Conservation (phyloP, 2,329 filamentous ascomycete genomes). For the Capronia coronata region DNA sequence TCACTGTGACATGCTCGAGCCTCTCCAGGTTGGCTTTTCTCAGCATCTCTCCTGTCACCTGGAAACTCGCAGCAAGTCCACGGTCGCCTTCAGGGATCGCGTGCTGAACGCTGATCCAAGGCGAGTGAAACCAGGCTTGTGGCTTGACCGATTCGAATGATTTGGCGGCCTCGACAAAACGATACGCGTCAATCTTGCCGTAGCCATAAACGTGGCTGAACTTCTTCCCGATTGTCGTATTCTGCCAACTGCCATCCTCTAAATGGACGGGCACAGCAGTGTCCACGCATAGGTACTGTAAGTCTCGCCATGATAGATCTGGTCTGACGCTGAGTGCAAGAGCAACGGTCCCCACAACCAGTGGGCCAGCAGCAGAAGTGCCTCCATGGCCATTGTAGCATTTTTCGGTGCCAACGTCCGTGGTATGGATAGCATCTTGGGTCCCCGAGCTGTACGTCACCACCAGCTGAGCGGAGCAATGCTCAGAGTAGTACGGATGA, state of each 20-base stretch:
- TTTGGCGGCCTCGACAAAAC: slow-evolving; percentile 77
- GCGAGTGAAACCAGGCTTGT: slow-evolving; percentile 88
- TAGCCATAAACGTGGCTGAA: slow-evolving; percentile 96
- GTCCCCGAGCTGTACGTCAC: slow-evolving; percentile 94
- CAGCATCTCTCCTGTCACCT: slow-evolving; percentile 75
- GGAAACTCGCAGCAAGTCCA: slow-evolving; percentile 72
- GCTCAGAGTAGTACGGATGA: slow-evolving; percentile 96
- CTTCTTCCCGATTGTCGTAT: slow-evolving; percentile 70
- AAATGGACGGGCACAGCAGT: slow-evolving; percentile 75
- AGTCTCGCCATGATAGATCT: slow-evolving; percentile 84
- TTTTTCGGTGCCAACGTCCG: slow-evolving; percentile 75
- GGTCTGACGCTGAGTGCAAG: slow-evolving; percentile 78
- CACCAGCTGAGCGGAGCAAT: slow-evolving; percentile 89
- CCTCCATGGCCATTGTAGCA: slow-evolving; percentile 84
- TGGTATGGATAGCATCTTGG: slow-evolving; percentile 88
- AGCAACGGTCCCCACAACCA: slow-evolving; percentile 87
- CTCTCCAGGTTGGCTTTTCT: slow-evolving; percentile 74
- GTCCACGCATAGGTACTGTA: slow-evolving; percentile 83
- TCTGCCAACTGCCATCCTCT: slow-evolving; percentile 70
- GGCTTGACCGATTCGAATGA: slow-evolving; percentile 84
- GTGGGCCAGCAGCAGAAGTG: slow-evolving; percentile 87
- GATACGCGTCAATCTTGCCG: slow-evolving; percentile 85
- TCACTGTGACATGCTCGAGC: slow-evolving; percentile 90
- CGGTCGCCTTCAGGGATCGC: slow-evolving; percentile 75
- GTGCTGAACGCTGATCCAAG: slow-evolving; percentile 86